Percentiles rank a stretch among this genome's conserved stretches.
phyloP scores from a whole-genome alignment of 768 basidiomycete genomes.

The Termitomyces sp. region DNA sequence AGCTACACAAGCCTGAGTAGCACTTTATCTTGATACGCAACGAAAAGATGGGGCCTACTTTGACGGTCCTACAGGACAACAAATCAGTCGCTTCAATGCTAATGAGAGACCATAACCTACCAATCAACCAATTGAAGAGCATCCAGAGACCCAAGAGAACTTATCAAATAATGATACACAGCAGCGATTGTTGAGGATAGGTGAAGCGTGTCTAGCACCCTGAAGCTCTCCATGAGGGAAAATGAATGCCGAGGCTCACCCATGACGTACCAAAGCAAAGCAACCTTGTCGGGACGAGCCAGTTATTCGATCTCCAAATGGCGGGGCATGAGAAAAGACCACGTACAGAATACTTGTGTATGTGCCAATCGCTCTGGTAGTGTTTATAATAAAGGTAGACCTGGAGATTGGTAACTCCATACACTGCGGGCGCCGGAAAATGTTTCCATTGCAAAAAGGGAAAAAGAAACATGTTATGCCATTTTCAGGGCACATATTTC shows the following conservation, averaged over 20 bases:
- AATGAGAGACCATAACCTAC: constrained; percentile 2
- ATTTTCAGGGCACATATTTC: no score
- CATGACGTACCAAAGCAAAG: constrained; percentile 16
- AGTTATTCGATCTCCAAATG: not conserved
- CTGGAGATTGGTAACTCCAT: constrained; percentile 19
- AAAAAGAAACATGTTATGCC: no score
- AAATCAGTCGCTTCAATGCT: not conserved
- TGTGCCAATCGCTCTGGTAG: constrained; percentile 17
- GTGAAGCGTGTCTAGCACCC: constrained; percentile 21
- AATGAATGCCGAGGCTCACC: not conserved
- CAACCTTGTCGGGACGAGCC: constrained; percentile 11
- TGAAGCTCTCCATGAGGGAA: not conserved
- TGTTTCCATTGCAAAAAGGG: no score
- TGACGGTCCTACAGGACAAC: constrained; percentile 14
- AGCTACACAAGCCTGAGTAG: constrained; percentile 7
- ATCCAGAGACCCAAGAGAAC: constrained; percentile 17
- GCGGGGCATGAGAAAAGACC: not conserved
- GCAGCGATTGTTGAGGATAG: constrained; percentile 20
- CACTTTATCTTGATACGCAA: not conserved
- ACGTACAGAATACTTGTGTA: constrained; percentile 18
- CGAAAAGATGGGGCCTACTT: constrained; percentile 7
- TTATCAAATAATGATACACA: constrained; percentile 23
- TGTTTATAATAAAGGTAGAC: constrained; percentile 19
- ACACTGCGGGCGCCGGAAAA: no score
- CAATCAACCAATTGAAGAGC: constrained; percentile 12